Base-by-base conservation (phyloP, 2,329 filamentous ascomycete species). In the Penicillium concentricum region DNA sequence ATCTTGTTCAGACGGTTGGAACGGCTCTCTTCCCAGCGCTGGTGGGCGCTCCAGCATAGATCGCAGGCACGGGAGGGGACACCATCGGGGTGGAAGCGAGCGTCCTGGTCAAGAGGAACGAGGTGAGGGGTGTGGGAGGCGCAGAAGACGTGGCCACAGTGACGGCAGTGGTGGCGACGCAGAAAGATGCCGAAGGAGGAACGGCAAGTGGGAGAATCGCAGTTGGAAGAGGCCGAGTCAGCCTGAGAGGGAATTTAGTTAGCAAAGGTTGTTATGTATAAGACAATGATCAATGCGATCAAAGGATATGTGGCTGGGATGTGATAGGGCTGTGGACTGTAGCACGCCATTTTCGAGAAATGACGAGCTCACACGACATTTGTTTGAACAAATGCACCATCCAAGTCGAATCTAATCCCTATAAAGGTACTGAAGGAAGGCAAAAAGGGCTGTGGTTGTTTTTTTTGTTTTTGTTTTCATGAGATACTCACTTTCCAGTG, bases 101-200 rank as follows among this genome's bases (percentile, higher is more conserved):
- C 85, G 56, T 85, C 77, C 71, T 87, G 85, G 66, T 87, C 84
- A 16, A 88, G 81, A 8, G 82, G 83, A 12, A 87, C 82, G 47
- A 75, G 72, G 66, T 81, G 77, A 44, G 78, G 75, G 48, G 81
- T 82, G 74, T 88, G 85, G 34, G 80, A 76, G 58, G 80, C 79
- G 74, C 85, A 88, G 69, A 87, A 87, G 65, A 88, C 82, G 65
- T 86, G 82, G 42, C 85, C 85, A 64, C 85, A 88, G 64, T 86
- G 84, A 56, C 85, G 82, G 72, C 85, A 88, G 72, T 88, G 85
- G 67, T 88, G 85, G 56, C 84, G 84, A 49, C 85, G 84, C 49
- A 82, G 78, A 72, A 85, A 84, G 67, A 87, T 78, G 43, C 82
- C 80, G 68, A 88, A 88, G 20, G 80, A 77, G 41, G 79, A 79